These are phyloP conservation scores for Populus simonii DNA, from an alignment of 345 rosid genomes.

Conservation along the genomic window DNA sequence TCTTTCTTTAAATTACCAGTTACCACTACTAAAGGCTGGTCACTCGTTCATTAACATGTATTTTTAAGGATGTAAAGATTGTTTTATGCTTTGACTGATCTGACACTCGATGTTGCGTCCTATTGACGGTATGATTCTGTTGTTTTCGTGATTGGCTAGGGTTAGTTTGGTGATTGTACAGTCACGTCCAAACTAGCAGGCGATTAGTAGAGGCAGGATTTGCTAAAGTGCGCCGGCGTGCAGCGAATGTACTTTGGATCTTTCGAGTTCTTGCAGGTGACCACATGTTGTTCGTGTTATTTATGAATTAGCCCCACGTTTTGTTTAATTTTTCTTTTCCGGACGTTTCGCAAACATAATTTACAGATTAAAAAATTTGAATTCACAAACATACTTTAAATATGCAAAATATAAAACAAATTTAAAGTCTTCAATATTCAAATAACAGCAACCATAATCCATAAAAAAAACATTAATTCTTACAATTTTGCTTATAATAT, in stretches of 20 bases:
- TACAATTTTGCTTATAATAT: no score
- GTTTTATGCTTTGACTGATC: background rate
- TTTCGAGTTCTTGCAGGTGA: background rate
- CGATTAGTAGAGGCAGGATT: background rate
- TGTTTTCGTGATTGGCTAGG: background rate
- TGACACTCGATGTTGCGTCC: background rate
- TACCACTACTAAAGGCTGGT: no score
- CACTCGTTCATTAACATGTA: no score
- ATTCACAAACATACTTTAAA: no score
- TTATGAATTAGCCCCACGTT: background rate
- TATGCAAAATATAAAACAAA: no score
- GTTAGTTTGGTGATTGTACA: background rate
- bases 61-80: background rate
- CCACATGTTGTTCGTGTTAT: background rate
- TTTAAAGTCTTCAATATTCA: no score
- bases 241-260: background rate
- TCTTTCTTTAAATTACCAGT: no score
- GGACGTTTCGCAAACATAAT: slow-evolving; percentile 51
- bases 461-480: no score
- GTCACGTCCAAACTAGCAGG: background rate
- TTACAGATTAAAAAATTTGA: background rate
- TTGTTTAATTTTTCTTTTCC: slow-evolving; percentile 37
- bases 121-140: background rate
- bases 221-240: background rate
- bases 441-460: no score